Evolutionary conservation across 1,284 basidiomycete genomes (phyloP), one percentile per base, ranked within the genome.

Genomic region (Vanrija humicola): DNA sequence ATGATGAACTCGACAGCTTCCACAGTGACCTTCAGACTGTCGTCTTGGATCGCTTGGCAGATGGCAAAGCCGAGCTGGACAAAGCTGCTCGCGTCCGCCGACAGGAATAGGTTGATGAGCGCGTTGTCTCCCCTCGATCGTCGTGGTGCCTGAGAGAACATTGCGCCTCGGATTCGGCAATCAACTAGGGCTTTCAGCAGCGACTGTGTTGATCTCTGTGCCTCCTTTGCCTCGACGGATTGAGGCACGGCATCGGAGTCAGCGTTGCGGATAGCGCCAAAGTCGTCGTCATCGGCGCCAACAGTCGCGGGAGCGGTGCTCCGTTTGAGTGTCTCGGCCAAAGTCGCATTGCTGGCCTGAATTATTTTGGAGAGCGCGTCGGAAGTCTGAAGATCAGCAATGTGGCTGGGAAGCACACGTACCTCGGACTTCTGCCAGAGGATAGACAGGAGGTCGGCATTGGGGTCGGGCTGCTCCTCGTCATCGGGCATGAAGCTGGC

Each of bases 361-460:
- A 57, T 21, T 12, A 55, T 39, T 1, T 47, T 28, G 3, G 14
- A 15, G 38, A 54, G 56, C 5, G 26, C 50, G 1, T 50, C 53
- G 5, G 19, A 21, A 2, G 56, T 23, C 60, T 58, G 15, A 10
- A 48, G 16, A 46, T 64, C 25, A 61, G 54, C 38, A 7, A 12
- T 12, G 3, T 12, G 9, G 9, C 12, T 15, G 34, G 34, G 5
- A 23, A 23, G 21, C 21, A 10, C 1, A 77, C 82, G 60, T 62
- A 88, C 88, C 65, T 88, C 86, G 45, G 76, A 61, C 57, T 79
- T 83, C 52, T 81, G 81, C 82, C 88, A 88, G 25, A 89, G 43
- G 14, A 55, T 57, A 3, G 52, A 42, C 8, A 56, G 26, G 5
- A 59, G 19, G 21, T 29, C 26, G 12, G 21, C 43, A 6, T 29